Conservation (phyloP, 1,284 basidiomycete species). For the Heterobasidion parviporum region DNA sequence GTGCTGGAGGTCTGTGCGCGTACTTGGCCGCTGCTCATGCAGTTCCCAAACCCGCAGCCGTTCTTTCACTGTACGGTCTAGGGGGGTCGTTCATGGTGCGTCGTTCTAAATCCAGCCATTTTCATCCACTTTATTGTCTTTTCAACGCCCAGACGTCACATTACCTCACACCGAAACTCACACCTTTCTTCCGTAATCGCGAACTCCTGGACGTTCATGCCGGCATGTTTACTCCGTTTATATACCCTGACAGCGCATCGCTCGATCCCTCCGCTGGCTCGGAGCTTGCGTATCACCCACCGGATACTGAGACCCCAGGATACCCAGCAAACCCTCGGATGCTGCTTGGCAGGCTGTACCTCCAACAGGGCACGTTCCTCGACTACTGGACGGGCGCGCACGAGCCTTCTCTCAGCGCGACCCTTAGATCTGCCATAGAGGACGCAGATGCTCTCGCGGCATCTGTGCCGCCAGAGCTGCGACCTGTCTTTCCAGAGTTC, state of each 20-base stretch:
- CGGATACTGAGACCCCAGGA: slow-evolving; percentile 37
- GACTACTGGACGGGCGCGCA: slow-evolving; percentile 57
- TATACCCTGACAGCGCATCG: slow-evolving; percentile 22
- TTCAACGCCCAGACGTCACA: slow-evolving; percentile 23
- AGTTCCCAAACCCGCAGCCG: slow-evolving; percentile 40
- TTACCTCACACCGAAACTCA: slow-evolving; percentile 27
- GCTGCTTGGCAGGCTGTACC: slow-evolving; percentile 46
- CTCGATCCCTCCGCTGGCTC: slow-evolving; percentile 33
- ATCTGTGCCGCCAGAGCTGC: slow-evolving; percentile 31
- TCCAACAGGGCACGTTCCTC: slow-evolving; percentile 48
- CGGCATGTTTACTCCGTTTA: slow-evolving; percentile 17
- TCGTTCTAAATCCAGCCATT: slow-evolving; percentile 2
- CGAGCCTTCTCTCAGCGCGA: slow-evolving; percentile 17
- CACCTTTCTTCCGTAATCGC: slow-evolving; percentile 31
- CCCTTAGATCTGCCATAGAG: background rate
- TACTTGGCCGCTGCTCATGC: slow-evolving; percentile 51
- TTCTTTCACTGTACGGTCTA: slow-evolving; percentile 54
- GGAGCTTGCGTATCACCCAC: slow-evolving; percentile 36
- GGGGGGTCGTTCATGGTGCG: slow-evolving; percentile 53
- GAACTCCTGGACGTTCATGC: slow-evolving; percentile 27
- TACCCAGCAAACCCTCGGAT: slow-evolving; percentile 55
- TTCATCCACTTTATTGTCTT: background rate
- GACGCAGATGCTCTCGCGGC: background rate
- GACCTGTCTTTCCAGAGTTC: slow-evolving; percentile 46
- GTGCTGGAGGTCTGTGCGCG: slow-evolving; percentile 55